Evolutionary conservation across 495 filamentous ascomycete species (phyloP), one percentile per base, ranked within the genome.

Genomic region (Ramalina intermedia): DNA sequence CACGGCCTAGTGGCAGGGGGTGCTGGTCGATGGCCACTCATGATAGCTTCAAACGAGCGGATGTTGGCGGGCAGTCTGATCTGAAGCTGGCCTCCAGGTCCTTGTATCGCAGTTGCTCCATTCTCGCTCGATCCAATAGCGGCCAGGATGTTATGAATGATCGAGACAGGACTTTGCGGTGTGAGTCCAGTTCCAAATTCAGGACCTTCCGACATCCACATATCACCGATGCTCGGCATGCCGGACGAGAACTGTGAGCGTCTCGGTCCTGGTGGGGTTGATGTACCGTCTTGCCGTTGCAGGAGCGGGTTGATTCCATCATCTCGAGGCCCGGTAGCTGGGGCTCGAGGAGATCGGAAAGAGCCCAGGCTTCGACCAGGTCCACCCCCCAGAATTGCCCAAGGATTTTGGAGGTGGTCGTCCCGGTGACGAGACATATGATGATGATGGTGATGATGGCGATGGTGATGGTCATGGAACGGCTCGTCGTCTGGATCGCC

Each of bases 301-400:
- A 87, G 75, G 13, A 95, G 70, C 43, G 88, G 88, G 58, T 95
- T 94, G 4, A 73, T 70, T 16, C 85, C 86, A 57, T 94, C 87
- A 56, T 94, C 86, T 21, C 78, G 74, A 24, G 68, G 55, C 4
- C 63, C 64, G 16, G 29, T 33, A 33, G 65, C 61, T 39, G 74
- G 67, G 37, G 64, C 68, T 37, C 76, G 64, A 54, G 78, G 72
- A 43, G 78, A 69, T 47, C 74, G 69, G 58, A 76, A 76, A 21
- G 69, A 65, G 38, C 69, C 69, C 29, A 47, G 23, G 21, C 61
- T 59, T 40, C 62, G 60, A 46, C 63, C 64, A 24, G 58, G 57
- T 27, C 51, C 49, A 46, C 55, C 55, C 17, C 40, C 43, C 37
- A 59, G 56, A 40, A 63, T 61, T 41, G 60, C 61, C 57, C 56